A percentile compares a stretch with the other conserved stretches of the same genome.
These are phyloP conservation scores for Ophiocordyceps robertsii DNA, from an alignment of 2,329 filamentous ascomycete species.

Conservation along the genomic window DNA sequence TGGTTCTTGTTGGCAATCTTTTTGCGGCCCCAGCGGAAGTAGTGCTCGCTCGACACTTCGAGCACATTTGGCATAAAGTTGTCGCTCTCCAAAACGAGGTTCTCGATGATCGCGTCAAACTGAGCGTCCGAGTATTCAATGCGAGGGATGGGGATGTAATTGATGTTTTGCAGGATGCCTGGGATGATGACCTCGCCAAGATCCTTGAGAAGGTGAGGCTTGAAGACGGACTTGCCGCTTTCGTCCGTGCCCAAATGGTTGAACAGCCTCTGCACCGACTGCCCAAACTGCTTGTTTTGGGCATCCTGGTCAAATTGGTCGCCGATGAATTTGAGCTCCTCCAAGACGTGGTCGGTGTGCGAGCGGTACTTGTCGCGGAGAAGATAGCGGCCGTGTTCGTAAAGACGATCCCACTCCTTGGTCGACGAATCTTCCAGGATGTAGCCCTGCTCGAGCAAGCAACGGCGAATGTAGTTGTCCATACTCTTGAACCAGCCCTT, in stretches of 20 bases:
- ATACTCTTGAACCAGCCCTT: conserved; percentile 78
- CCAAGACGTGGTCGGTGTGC: conserved; percentile 74
- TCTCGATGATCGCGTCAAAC: conserved; percentile 84
- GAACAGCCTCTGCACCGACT: conserved; percentile 73
- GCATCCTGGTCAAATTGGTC: conserved; percentile 82
- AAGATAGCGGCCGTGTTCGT: conserved; percentile 75
- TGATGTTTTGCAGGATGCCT: conserved; percentile 65
- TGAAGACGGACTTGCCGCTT: conserved; percentile 76
- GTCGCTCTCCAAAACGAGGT: conserved; percentile 88
- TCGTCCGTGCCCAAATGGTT: conserved; percentile 74
- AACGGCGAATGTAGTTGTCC: conserved; percentile 66
- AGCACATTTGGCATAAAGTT: conserved; percentile 91
- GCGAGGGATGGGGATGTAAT: conserved; percentile 84
- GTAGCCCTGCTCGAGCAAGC: conserved; percentile 79
- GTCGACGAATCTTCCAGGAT: conserved; percentile 72
- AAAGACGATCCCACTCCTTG: conserved; percentile 69
- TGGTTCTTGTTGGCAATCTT: conserved; percentile 66
- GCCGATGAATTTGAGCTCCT: conserved; percentile 81
- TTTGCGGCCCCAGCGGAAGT: conserved; percentile 91
- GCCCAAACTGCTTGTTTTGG: conserved; percentile 69
- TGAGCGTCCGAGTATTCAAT: conserved; percentile 82
- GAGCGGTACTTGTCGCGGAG: conserved; percentile 77
- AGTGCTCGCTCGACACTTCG: conserved; percentile 84
- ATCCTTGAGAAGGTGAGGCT: conserved; percentile 85
- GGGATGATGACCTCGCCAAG: conserved; percentile 78